Conservation (phyloP, 257 asterid species). For the Plantago elongata region DNA sequence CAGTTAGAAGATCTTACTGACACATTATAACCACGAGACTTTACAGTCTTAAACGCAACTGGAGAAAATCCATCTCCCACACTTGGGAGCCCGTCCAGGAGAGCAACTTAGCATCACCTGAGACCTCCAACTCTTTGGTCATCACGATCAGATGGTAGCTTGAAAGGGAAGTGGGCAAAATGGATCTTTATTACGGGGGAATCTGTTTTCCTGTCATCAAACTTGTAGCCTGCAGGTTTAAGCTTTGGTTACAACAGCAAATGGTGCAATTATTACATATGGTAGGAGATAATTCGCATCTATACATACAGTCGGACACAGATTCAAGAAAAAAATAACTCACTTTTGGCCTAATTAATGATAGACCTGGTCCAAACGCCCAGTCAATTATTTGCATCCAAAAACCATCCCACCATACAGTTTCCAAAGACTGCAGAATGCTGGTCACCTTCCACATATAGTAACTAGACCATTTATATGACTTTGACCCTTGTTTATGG, state of each 20-base stretch:
- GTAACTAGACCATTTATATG: too few relatives aligned
- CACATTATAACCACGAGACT: slow-evolving; percentile 1
- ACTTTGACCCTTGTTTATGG: too few relatives aligned
- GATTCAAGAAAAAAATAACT: not conserved
- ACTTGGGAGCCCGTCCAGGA: not conserved
- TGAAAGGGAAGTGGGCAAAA: slow-evolving; percentile 69
- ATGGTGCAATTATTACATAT: not conserved
- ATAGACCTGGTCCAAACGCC: too few relatives aligned
- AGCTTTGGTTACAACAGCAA: not conserved
- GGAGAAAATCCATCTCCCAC: not conserved
- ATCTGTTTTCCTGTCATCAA: slow-evolving; percentile 62
- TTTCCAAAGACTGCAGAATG: too few relatives aligned
- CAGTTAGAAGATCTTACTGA: not conserved
- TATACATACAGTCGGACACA: not conserved
- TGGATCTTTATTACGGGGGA: slow-evolving; percentile 41
- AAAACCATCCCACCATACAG: too few relatives aligned
- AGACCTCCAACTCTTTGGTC: slow-evolving; percentile 28
- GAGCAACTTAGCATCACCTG: slow-evolving; percentile 12
- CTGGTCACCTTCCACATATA: too few relatives aligned
- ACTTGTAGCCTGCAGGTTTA: slow-evolving; percentile 57
- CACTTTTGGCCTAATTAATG: too few relatives aligned
- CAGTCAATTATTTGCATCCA: too few relatives aligned
- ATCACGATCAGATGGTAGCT: slow-evolving; percentile 40
- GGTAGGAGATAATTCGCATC: not conserved
- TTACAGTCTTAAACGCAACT: not conserved